Base-by-base conservation (phyloP, 176 grass and related monocot species). In the Canna indica region DNA sequence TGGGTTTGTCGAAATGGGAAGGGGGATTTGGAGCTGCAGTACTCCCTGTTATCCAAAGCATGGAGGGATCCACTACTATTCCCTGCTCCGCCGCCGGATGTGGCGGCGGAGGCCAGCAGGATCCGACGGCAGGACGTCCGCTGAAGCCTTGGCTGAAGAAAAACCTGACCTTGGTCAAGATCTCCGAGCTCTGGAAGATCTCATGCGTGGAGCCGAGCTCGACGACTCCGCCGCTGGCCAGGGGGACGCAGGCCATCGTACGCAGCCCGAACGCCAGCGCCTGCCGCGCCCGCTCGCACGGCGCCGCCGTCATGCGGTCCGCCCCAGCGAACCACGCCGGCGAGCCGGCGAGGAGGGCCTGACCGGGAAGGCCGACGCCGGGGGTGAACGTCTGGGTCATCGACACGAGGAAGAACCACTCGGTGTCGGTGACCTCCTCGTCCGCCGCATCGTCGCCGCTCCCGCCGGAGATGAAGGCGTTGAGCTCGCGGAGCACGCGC, bases 361-460 rank as follows among this genome's bases (percentile, higher is more conserved):
- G 69, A 7, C 69, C 45, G 0, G 69, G 69, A 47, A 71, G 69
- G 29, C 69, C 31, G 18, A 1, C 28, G 16, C 69, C 69, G 18
- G 3, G 18, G 17, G 30, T 18, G 47, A 71, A 71, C 16, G 45
- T 52, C 47, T 71, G 8, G 18, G 69, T 36, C 69, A 71, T 71
- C 2, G 69, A 71, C 69, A 71, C 69, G 30, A 71, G 47, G 46
- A 71, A 71, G 47, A 71, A 71, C 69, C 69, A 71, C 46, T 71
- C 69, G 30, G 46, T 71, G 16, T 71, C 47, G 30, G 46, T 54
- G 30, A 71, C 69, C 30, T 71, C 69, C 30, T 71, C 68, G 8
- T 71, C 69, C 29, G 32, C 69, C 46, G 8, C 30, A 16, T 71
- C 69, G 2, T 71, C 47, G 15, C 5, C 30, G 47, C 28, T 9